Evolutionary conservation across 345 rosid genomes (phyloP), one percentile per base, ranked within the genome.

Genomic region (Draba incana): DNA sequence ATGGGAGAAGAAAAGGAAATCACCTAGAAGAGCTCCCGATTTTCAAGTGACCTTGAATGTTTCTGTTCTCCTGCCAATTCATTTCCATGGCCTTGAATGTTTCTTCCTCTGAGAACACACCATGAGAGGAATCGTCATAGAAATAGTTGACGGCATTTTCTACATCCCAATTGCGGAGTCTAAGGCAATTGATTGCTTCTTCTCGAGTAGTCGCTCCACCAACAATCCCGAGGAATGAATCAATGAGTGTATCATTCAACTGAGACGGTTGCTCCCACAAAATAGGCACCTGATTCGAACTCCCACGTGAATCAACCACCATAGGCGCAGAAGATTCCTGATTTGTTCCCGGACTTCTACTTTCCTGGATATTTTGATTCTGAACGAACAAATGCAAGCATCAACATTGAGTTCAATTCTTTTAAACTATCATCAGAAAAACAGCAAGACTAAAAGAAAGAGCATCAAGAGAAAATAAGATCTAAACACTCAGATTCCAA

Each of bases 11-110:
- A 43, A 27, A 5, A 27, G 2, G 14, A 9, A 44, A 8, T 61
- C 52, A 68, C 64, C 72, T 31, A 44, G 62, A 20, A 55, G 71
- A 12, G 53, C 61, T 42, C 37, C 52, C 8, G 8, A 47, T 42
- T 43, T 38, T 31, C 47, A 24, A 63, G 46, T 31, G 14, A 62
- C 16, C 11, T n/a, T 53, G 33, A 31, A 20, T 20, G 20, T 20
- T 20, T 20, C 20, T 20, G 20, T 20, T 20, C 20, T 20, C 20
- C 20, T 20, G 20, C 20, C 20, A 20, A 20, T 20, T 20, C 20
- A 20, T 20, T 20, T 20, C 20, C 20, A 20, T 20, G 20, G 20
- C 20, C 20, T 20, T 20, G 20, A 20, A 20, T 20, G 20, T 20
- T 20, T 20, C 20, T 20, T 20, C 20, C 20, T 20, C 20, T 20